These are phyloP conservation scores for Syzygium aqueum DNA, from an alignment of 345 rosid genomes.

Conservation along the genomic window DNA sequence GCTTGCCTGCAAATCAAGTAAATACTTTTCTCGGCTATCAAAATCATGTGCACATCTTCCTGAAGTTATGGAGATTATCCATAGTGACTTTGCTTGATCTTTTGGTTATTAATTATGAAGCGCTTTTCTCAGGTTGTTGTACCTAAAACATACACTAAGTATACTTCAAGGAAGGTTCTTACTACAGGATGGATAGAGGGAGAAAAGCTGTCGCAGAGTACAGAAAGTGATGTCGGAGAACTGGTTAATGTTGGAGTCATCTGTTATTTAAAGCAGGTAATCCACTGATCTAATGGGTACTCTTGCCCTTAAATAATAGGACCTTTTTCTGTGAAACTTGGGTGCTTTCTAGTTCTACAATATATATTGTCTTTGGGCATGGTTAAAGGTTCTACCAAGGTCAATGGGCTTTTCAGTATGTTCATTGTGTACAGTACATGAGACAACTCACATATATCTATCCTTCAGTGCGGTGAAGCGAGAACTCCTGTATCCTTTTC, in stretches of 20 bases:
- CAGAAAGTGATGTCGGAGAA: slow-evolving; percentile 90
- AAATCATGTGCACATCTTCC: not conserved
- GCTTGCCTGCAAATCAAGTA: not conserved
- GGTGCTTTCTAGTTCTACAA: not conserved
- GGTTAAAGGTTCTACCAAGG: not conserved
- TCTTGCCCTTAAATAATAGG: not conserved
- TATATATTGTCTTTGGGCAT: not conserved
- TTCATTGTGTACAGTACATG: not conserved
- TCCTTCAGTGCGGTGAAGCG: not conserved
- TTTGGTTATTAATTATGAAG: not conserved
- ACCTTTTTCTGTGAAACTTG: not conserved
- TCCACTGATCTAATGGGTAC: not conserved
- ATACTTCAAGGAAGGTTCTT: slow-evolving; percentile 95
- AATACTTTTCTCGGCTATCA: not conserved
- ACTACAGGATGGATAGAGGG: slow-evolving; percentile 87
- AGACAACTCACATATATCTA: not conserved
- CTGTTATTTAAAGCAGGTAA: slow-evolving; percentile 96
- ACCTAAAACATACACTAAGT: slow-evolving; percentile 68
- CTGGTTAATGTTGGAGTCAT: slow-evolving; percentile 96
- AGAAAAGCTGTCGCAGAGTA: slow-evolving; percentile 90
- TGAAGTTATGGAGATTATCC: not conserved
- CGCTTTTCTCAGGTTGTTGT: slow-evolving; percentile 59
- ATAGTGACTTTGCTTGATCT: not conserved
- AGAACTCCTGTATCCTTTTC: not conserved
- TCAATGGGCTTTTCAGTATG: not conserved